These are phyloP conservation scores for Rusavskia elegans DNA, from an alignment of 495 filamentous ascomycete genomes.

Conservation along the genomic window DNA sequence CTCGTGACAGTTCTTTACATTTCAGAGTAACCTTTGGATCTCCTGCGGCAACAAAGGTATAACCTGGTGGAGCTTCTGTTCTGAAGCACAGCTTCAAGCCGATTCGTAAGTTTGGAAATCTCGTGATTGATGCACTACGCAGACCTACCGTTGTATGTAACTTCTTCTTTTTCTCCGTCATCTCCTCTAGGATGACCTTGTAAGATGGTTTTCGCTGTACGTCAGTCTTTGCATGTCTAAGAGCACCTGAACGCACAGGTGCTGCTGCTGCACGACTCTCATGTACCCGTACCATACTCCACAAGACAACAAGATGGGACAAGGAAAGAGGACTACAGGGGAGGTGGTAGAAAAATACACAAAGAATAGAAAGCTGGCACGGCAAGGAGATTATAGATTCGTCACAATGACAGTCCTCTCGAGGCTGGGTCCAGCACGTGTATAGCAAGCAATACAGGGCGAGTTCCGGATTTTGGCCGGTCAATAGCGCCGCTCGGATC, in stretches of 20 bases:
- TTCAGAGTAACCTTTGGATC: slow-evolving; percentile 54
- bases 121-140: background rate
- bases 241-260: slow-evolving; percentile 3
- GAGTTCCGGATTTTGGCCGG: too few species aligned
- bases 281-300: slow-evolving; percentile 6
- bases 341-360: background rate
- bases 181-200: slow-evolving; percentile 40
- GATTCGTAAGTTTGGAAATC: slow-evolving; percentile 11
- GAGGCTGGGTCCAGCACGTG: background rate
- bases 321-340: background rate
- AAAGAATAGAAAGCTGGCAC: background rate
- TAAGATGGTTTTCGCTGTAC: slow-evolving; percentile 30
- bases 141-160: slow-evolving; percentile 38
- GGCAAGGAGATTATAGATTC: background rate
- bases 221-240: slow-evolving; percentile 6
- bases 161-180: slow-evolving; percentile 45
- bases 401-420: background rate
- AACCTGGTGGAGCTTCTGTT: slow-evolving; percentile 52
- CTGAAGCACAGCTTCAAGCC: slow-evolving; percentile 29
- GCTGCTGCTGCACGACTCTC: slow-evolving; percentile 6
- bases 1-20: slow-evolving; percentile 69
- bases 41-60: slow-evolving; percentile 70
- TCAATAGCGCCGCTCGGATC: too few species aligned
- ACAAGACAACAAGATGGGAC: background rate
- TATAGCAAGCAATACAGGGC: too few species aligned